phyloP scores from a whole-genome alignment of 2,329 filamentous ascomycete species.

The Botrytis elliptica region DNA sequence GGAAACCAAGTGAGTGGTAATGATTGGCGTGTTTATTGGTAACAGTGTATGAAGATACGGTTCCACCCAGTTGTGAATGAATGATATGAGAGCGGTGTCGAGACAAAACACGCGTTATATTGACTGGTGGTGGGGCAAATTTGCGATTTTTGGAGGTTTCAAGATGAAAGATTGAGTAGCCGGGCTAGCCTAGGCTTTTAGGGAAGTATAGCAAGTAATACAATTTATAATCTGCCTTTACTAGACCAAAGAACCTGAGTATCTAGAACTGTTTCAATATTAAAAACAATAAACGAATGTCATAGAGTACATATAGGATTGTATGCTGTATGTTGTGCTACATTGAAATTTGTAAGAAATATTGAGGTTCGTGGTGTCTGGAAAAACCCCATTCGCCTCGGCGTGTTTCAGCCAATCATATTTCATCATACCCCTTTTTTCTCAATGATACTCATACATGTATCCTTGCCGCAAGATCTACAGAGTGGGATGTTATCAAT shows the following conservation, averaged over 20 bases:
- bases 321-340: not conserved
- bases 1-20: not conserved
- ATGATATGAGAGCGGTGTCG: not conserved
- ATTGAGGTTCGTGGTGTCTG: not conserved
- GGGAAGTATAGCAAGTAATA: not conserved
- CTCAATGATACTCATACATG: not conserved
- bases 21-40: not conserved
- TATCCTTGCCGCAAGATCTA: not conserved
- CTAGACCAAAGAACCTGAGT: not conserved
- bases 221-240: not conserved
- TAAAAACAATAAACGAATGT: not conserved
- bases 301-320: not conserved
- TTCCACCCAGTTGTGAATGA: not conserved
- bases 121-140: conserved; percentile 4
- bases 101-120: not conserved
- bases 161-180: not conserved
- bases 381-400: not conserved
- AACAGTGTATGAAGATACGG: not conserved
- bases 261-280: not conserved
- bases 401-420: not conserved
- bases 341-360: not conserved
- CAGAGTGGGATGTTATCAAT: not conserved
- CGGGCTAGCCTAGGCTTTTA: not conserved
- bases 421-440: not conserved
- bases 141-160: not conserved